Conservation (phyloP, 345 rosid genomes). For the Isatis tinctoria region DNA sequence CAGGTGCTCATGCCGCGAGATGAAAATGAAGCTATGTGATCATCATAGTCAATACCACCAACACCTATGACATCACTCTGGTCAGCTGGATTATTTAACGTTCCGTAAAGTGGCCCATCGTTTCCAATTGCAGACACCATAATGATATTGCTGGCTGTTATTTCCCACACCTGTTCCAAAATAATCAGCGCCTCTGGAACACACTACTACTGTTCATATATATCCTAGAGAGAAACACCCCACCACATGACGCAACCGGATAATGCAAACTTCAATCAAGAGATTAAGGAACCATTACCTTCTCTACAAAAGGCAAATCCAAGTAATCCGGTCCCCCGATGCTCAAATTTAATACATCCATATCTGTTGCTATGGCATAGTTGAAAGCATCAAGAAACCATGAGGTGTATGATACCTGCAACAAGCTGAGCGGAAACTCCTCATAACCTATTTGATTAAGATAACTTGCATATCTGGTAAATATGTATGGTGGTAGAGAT, state of each 20-base stretch:
- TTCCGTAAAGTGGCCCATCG: slow-evolving; percentile 98
- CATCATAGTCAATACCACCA: slow-evolving; percentile 95
- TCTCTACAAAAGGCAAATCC: slow-evolving; percentile 98
- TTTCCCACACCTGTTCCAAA: slow-evolving; percentile 86
- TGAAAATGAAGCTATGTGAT: slow-evolving; percentile 96
- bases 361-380: slow-evolving; percentile 86
- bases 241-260: neutral
- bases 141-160: slow-evolving; percentile 93
- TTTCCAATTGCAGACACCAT: slow-evolving; percentile 99
- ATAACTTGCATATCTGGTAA: neutral
- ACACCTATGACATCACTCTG: slow-evolving; percentile 99
- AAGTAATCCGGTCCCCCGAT: slow-evolving; percentile 98
- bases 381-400: slow-evolving; percentile 99
- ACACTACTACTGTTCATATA: slow-evolving; percentile 3
- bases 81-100: slow-evolving; percentile 97
- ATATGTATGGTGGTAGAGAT: neutral
- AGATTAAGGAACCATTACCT: slow-evolving; percentile 45
- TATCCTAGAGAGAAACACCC: slow-evolving; percentile 1
- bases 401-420: slow-evolving; percentile 99
- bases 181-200: slow-evolving; percentile 6
- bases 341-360: slow-evolving; percentile 97
- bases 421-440: slow-evolving; percentile 76
- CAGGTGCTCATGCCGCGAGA: slow-evolving; percentile 99
- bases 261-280: neutral
- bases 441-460: slow-evolving; percentile 49